These are phyloP conservation scores for Phascolomyces articulosus DNA, from an alignment of 371 early-diverging fungal genomes.

Conservation along the genomic window DNA sequence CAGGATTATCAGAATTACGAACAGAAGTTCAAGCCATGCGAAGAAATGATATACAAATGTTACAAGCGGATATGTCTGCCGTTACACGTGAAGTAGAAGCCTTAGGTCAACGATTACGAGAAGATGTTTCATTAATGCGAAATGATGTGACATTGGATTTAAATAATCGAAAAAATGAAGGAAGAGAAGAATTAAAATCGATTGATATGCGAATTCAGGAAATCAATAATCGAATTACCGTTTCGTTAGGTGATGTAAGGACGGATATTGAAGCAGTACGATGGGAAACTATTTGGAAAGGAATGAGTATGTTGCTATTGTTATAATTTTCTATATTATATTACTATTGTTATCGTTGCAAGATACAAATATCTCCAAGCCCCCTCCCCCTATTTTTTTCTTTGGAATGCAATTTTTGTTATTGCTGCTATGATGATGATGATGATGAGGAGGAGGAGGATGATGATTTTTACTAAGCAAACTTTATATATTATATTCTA, in stretches of 20 bases:
- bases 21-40: constrained; percentile 87
- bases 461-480: not conserved
- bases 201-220: constrained; percentile 86
- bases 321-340: too few relatives aligned
- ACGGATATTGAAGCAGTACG: constrained; percentile 90
- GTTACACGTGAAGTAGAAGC: constrained; percentile 84
- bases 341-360: too few relatives aligned
- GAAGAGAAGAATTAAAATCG: constrained; percentile 75
- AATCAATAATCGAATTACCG: constrained; percentile 83
- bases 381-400: not conserved
- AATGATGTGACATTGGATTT: constrained; percentile 89
- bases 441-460: not conserved
- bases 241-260: constrained; percentile 79
- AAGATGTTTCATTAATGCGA: constrained; percentile 78
- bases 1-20: constrained; percentile 80
- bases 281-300: constrained; percentile 79
- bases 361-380: too few relatives aligned
- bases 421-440: too few relatives aligned
- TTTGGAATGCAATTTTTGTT: constrained; percentile 2
- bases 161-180: constrained; percentile 88
- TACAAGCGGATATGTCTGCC: constrained; percentile 73
- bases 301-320: constrained; percentile 47
- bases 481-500: not conserved
- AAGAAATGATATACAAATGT: constrained; percentile 80
- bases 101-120: constrained; percentile 73